phyloP scores from a whole-genome alignment of 371 early-diverging fungal species.

The Apophysomyces variabilis region DNA sequence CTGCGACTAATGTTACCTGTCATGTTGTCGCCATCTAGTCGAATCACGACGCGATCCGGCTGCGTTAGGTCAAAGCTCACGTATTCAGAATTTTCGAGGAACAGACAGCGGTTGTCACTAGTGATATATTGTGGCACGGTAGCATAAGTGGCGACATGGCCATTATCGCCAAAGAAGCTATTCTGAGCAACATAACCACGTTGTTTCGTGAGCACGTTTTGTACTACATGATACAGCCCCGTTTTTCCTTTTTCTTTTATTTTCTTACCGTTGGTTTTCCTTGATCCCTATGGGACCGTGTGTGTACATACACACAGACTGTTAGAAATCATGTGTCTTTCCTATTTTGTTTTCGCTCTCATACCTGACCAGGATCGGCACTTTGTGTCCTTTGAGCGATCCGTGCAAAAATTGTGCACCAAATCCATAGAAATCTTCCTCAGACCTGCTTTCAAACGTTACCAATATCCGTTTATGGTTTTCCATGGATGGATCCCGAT shows the following conservation, averaged over 20 bases:
- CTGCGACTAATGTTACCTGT: conserved; percentile 16
- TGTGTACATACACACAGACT: not conserved
- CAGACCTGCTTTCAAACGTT: conserved; percentile 33
- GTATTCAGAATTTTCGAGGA: conserved; percentile 56
- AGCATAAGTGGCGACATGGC: conserved; percentile 44
- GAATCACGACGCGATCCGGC: conserved; percentile 44
- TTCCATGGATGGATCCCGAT: conserved; percentile 33
- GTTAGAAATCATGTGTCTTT: not conserved
- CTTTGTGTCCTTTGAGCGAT: conserved; percentile 52
- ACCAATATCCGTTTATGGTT: conserved; percentile 34
- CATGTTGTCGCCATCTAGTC: conserved; percentile 35
- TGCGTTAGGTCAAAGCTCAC: conserved; percentile 52
- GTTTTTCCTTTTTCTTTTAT: not conserved
- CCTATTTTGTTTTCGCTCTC: conserved; percentile 1
- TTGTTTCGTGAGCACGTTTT: conserved; percentile 8
- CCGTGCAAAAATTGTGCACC: conserved; percentile 49
- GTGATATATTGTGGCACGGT: conserved; percentile 59
- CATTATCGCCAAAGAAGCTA: conserved; percentile 34
- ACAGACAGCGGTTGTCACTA: conserved; percentile 46
- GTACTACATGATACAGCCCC: conserved; percentile 1
- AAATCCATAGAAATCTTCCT: conserved; percentile 55
- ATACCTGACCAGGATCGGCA: conserved; percentile 42
- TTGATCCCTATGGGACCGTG: conserved; percentile 1
- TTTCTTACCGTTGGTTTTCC: conserved; percentile 6
- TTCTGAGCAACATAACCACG: not conserved